phyloP scores from a whole-genome alignment of 1,139 yeast genomes.

The Protomyces pachydermus region DNA sequence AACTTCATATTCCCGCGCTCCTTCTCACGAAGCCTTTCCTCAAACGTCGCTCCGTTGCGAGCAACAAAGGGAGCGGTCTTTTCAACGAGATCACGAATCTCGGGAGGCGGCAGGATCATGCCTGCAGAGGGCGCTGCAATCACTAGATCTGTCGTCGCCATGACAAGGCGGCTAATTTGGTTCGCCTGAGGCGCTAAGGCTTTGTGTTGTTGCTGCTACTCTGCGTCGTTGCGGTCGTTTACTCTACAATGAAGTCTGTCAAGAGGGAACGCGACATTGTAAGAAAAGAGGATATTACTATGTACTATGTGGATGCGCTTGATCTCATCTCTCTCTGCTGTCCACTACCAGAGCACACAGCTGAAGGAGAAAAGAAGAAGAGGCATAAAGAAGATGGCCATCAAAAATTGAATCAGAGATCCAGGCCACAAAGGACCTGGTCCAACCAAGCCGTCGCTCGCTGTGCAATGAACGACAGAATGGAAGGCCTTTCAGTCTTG shows the following conservation, averaged over 20 bases:
- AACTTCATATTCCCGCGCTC: conserved; percentile 55
- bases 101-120: conserved; percentile 54
- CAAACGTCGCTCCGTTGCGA: conserved; percentile 63
- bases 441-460: conserved; percentile 23
- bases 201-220: background rate
- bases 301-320: background rate
- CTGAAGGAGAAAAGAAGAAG: background rate
- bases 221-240: background rate
- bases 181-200: background rate
- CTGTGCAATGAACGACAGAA: conserved; percentile 26
- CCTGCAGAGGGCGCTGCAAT: conserved; percentile 34
- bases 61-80: conserved; percentile 69
- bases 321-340: background rate
- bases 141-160: background rate
- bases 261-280: background rate
- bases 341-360: background rate
- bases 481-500: conserved; percentile 18
- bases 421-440: conserved; percentile 26
- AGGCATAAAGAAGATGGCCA: background rate
- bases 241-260: background rate
- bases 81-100: conserved; percentile 54
- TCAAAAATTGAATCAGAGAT: conserved; percentile 25
- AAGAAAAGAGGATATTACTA: background rate
- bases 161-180: background rate
- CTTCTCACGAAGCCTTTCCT: conserved; percentile 49